Conservation (phyloP, 345 rosid species). For the Draba incana region DNA sequence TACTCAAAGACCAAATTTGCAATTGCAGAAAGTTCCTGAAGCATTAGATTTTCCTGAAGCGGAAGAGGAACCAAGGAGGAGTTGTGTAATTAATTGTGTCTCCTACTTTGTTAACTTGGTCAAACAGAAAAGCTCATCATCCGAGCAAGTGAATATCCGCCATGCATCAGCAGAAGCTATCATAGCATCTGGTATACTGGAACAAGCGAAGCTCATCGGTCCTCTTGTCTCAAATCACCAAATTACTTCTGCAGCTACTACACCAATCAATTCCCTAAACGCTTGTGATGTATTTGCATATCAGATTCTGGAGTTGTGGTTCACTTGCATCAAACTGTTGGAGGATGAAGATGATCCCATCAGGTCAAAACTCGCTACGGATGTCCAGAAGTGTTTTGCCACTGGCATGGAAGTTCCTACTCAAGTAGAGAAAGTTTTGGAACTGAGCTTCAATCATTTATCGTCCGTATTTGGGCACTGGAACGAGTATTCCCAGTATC, state of each 20-base stretch:
- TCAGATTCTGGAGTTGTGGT: slow-evolving; percentile 73
- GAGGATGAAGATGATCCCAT: slow-evolving; percentile 96
- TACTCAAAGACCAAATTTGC: slow-evolving; percentile 41
- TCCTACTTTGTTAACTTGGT: slow-evolving; percentile 59
- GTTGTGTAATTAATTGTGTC: slow-evolving; percentile 53
- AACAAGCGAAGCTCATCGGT: slow-evolving; percentile 75
- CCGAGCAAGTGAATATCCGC: slow-evolving; percentile 83
- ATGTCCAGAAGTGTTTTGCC: slow-evolving; percentile 67
- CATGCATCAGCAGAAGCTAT: slow-evolving; percentile 82
- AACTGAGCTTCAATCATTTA: slow-evolving; percentile 66
- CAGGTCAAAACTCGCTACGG: slow-evolving; percentile 63
- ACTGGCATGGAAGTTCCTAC: slow-evolving; percentile 53
- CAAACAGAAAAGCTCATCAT: slow-evolving; percentile 68
- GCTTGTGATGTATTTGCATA: slow-evolving; percentile 51
- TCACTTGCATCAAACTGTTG: slow-evolving; percentile 71
- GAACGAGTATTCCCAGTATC: slow-evolving; percentile 66
- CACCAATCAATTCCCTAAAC: slow-evolving; percentile 41
- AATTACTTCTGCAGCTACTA: slow-evolving; percentile 36
- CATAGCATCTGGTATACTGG: slow-evolving; percentile 81
- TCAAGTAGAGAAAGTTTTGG: slow-evolving; percentile 90
- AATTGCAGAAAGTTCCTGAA: slow-evolving; percentile 38
- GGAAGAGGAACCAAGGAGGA: slow-evolving; percentile 40
- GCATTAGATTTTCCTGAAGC: slow-evolving; percentile 42
- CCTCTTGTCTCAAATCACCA: slow-evolving; percentile 49
- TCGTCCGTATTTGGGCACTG: slow-evolving; percentile 78